These are phyloP conservation scores for Malassezia sp. DNA, from an alignment of 1,284 basidiomycete species.

Conservation along the genomic window DNA sequence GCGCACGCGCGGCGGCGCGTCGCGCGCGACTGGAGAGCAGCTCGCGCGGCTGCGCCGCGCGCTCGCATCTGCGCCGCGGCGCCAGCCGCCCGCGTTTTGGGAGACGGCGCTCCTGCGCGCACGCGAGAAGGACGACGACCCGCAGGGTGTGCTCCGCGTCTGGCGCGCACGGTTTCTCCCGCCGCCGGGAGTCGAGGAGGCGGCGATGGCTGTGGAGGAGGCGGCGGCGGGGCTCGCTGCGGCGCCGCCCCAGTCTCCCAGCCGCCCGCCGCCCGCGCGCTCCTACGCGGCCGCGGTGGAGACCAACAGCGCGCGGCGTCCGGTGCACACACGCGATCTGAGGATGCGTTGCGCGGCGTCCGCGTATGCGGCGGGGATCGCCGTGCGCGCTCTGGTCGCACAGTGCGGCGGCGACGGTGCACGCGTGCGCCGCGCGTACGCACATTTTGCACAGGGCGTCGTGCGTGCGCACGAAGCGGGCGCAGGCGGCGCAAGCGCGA, in stretches of 20 bases:
- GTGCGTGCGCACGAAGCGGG: not conserved
- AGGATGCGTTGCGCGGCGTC: conserved; percentile 4
- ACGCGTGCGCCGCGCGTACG: not conserved
- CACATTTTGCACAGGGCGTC: not conserved
- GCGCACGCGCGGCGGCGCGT: not conserved
- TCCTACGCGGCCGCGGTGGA: conserved; percentile 1
- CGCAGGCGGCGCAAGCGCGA: not conserved
- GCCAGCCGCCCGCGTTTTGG: conserved; percentile 2
- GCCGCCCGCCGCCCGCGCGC: not conserved
- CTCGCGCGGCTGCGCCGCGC: not conserved
- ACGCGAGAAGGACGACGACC: conserved; percentile 9
- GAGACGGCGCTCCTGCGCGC: conserved; percentile 14
- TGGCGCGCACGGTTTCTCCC: conserved; percentile 13
- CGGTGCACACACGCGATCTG: not conserved
- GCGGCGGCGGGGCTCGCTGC: too few relatives aligned
- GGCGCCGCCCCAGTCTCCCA: not conserved
- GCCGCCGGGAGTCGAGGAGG: not conserved
- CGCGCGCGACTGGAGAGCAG: not conserved
- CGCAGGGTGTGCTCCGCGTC: conserved; percentile 10
- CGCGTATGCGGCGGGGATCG: conserved; percentile 2
- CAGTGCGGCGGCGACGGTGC: not conserved
- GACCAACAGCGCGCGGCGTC: conserved; percentile 7
- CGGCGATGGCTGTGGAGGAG: not conserved
- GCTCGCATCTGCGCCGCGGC: conserved; percentile 5
- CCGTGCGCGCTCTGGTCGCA: conserved; percentile 9